Evolutionary conservation across 805 yeast species (phyloP), one percentile per base, ranked within the genome.

Genomic region (Metschnikowia vanudenii): DNA sequence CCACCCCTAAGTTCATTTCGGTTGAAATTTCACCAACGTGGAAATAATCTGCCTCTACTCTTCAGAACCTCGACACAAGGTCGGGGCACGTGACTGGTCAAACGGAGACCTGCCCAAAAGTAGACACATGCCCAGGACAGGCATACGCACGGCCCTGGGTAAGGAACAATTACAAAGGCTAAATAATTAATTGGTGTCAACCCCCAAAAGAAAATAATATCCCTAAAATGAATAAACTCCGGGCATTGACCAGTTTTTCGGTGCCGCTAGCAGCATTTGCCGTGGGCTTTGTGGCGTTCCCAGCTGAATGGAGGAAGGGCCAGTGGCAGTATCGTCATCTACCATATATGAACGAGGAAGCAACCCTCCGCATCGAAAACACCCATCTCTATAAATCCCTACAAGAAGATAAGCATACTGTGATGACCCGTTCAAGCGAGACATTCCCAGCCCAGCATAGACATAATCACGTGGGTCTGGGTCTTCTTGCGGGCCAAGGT

Each of bases 401-500:
- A 7, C 44, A 44, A 22, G 30, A 24, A 11, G 47, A 53, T 36
- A 10, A 32, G 28, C 12, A 39, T 20, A 14, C 30, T 3, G 36
- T 18, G 22, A 53, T 44, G 38, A 33, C 35, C 39, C 54, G 49
- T 35, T 35, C 49, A 10, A 55, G 57, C 48, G 57, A 55, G 9
- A 43, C 46, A 13, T 46, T 84, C 34, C 89, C 90, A 0, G 69
- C 63, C 37, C 80, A 80, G 7, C 89, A 85, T 57, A 76, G 75
- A 32, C 57, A 60, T 2, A 78, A 84, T 59, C 85, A 84, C 63
- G 88, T 85, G 9, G 82, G 85, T 0, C 79, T 82, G 41, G 96
- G 96, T 0, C 63, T 87, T 8, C 67, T 89, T 41, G 80, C 79
- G 53, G 91, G 95, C 0, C 79, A 80, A 2, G 75, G 80, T 14